A percentile compares a stretch with the other conserved stretches of the same genome.
These are phyloP conservation scores for Trichosporon faecale DNA, from an alignment of 1,284 basidiomycete species.

Conservation along the genomic window DNA sequence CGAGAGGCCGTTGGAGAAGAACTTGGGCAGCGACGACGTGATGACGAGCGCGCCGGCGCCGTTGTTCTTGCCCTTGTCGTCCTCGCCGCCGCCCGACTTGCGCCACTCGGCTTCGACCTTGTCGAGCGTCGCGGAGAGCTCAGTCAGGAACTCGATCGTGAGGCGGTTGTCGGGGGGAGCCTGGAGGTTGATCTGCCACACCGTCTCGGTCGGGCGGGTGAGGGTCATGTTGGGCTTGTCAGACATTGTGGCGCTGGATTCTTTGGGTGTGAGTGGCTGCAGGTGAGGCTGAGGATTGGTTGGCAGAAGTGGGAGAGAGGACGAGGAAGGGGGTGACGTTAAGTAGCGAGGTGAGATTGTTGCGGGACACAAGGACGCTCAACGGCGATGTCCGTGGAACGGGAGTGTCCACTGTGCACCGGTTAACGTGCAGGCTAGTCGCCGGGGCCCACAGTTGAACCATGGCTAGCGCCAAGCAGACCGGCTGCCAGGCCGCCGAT, in stretches of 20 bases:
- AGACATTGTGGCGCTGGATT: constrained; percentile 4
- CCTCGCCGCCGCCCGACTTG: constrained; percentile 51
- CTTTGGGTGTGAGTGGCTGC: background rate
- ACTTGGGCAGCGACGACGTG: constrained; percentile 72
- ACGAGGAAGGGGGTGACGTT: background rate
- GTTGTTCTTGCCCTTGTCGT: constrained; percentile 48
- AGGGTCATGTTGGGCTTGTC: constrained; percentile 25
- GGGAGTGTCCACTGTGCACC: background rate
- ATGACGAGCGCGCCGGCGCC: constrained; percentile 68
- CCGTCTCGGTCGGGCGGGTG: constrained; percentile 35
- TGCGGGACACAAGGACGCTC: background rate
- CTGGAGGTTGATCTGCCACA: constrained; percentile 45
- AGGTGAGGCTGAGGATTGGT: background rate
- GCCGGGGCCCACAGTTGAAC: background rate
- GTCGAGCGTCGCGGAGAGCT: constrained; percentile 60
- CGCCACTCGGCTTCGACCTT: constrained; percentile 76
- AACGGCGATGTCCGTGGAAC: background rate
- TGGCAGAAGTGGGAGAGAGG: background rate
- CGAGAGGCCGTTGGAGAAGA: constrained; percentile 86
- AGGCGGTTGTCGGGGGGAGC: constrained; percentile 52
- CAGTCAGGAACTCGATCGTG: constrained; percentile 52
- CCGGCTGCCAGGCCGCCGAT: background rate
- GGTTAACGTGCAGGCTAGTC: background rate
- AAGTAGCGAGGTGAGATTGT: background rate
- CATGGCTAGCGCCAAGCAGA: background rate